These are phyloP conservation scores for Xylaria sp. DNA, from an alignment of 2,329 filamentous ascomycete species.

Conservation along the genomic window DNA sequence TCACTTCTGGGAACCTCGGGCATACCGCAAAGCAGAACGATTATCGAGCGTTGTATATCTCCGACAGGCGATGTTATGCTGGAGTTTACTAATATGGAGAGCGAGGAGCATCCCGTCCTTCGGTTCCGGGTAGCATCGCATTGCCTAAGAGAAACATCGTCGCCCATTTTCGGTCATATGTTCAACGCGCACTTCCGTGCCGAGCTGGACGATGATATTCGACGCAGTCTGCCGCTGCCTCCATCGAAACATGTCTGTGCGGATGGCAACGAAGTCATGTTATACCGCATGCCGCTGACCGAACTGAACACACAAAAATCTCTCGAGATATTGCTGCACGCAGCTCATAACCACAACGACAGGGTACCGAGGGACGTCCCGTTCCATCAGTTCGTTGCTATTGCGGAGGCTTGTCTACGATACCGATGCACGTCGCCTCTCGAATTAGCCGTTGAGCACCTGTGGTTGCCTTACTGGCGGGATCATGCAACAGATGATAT, in stretches of 20 bases:
- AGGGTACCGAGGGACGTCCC: slow-evolving; percentile 58
- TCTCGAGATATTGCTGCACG: slow-evolving; percentile 61
- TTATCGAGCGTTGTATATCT: slow-evolving; percentile 58
- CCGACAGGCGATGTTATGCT: slow-evolving; percentile 61
- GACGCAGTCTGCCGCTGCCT: slow-evolving; percentile 48
- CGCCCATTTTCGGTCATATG: slow-evolving; percentile 63
- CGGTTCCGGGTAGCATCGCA: slow-evolving; percentile 64
- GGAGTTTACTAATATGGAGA: slow-evolving; percentile 60
- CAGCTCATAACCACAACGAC: slow-evolving; percentile 61
- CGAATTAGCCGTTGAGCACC: slow-evolving; percentile 61
- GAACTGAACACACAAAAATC: slow-evolving; percentile 57
- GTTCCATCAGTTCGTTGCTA: slow-evolving; percentile 63
- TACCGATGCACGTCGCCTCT: slow-evolving; percentile 65
- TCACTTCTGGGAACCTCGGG: slow-evolving; percentile 57
- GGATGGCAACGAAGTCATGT: slow-evolving; percentile 56
- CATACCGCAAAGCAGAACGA: slow-evolving; percentile 53
- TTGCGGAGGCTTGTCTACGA: slow-evolving; percentile 62
- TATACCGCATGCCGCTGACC: slow-evolving; percentile 65
- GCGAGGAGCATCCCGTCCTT: slow-evolving; percentile 54
- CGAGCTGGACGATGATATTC: slow-evolving; percentile 46
- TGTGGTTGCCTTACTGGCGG: slow-evolving; percentile 63
- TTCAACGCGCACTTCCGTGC: slow-evolving; percentile 52
- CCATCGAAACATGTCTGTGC: slow-evolving; percentile 50
- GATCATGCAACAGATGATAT: slow-evolving; percentile 56
- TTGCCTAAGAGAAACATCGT: slow-evolving; percentile 61